Base-by-base conservation (phyloP, 2,329 filamentous ascomycete genomes). In the Aspergillus sp. region DNA sequence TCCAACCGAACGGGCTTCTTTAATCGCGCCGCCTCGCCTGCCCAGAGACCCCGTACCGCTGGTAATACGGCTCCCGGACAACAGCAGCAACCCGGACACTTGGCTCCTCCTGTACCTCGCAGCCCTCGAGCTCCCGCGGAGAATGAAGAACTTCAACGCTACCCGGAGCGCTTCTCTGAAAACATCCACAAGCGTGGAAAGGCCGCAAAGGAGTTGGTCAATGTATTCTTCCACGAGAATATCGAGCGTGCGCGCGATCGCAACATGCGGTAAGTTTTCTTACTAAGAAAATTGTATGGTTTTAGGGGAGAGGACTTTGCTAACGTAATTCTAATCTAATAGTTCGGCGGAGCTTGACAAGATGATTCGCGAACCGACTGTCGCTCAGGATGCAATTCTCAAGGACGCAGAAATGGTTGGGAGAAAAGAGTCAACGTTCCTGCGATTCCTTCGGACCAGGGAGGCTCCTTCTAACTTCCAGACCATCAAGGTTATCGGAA, bases 401-500 rank as follows among this genome's bases (percentile, higher is more conserved):
- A 88, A 91, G 75, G 90, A 96, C 69, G 91, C 90, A 80, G 89
- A 90, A 62, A 90, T 87, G 62, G 89, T 92, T 64, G 90, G 92
- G 56, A 89, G 90, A 69, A 91, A 93, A 68, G 93, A 98, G 75
- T 91, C 90, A 51, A 90, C 92, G 69, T 98, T 96, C 76, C 82
- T 99, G 62, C 91, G 93, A 40, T 97, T 98, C 81, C 81, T 98
- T 69, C 88, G 93, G 56, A 97, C 93, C 57, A 93, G 91, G 76
- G 93, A 98, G 74, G 89, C 89, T 75, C 92, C 93, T 11, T 88
- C 93, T 66, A 98, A 98, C 79, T 99, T 98, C 82, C 86, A 87
- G 63, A 98, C 93, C 1, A 84, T 98, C 77, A 98, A 98, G 82
- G 93, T 98, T 67, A 99, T 99, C 68, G 95, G 95, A 71, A 99